A percentile compares a stretch with the other conserved stretches of the same genome.
Evolutionary conservation across 108 stramenopile genomes (phyloP).

Genomic region (Skeletonema tropicum): DNA sequence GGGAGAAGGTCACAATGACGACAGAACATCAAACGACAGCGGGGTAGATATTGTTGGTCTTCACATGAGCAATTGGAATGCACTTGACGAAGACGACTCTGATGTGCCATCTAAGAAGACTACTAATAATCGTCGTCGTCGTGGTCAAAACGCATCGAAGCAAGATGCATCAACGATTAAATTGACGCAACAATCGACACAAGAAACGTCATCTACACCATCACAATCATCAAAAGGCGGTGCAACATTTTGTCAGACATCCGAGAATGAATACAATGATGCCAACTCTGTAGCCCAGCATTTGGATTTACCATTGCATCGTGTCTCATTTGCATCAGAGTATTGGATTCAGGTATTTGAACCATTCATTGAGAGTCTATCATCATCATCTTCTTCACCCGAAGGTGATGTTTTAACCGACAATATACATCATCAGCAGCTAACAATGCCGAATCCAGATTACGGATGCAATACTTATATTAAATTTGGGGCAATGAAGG

Average conservation of each 20-base stretch:
- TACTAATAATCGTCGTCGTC: not conserved
- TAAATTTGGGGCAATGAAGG: slow-evolving; percentile 91
- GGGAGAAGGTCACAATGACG: not conserved
- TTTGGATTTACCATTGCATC: slow-evolving; percentile 73
- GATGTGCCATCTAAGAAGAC: not conserved
- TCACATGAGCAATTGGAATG: slow-evolving; percentile 93
- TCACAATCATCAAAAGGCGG: slow-evolving; percentile 7
- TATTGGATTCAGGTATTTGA: slow-evolving; percentile 95
- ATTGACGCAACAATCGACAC: not conserved
- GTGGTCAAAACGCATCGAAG: not conserved
- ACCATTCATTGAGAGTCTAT: slow-evolving; percentile 77
- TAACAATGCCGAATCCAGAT: slow-evolving; percentile 91
- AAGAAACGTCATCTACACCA: not conserved
- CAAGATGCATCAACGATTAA: not conserved
- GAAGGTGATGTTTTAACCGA: not conserved
- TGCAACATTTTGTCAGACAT: slow-evolving; percentile 23
- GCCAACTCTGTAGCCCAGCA: slow-evolving; percentile 79
- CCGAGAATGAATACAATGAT: slow-evolving; percentile 86
- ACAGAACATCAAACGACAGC: not conserved
- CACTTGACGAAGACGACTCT: slow-evolving; percentile 62
- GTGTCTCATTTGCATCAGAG: slow-evolving; percentile 80
- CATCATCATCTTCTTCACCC: not conserved
- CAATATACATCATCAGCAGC: not conserved
- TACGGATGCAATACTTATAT: slow-evolving; percentile 90
- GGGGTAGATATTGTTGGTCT: slow-evolving; percentile 51